Conservation (phyloP, 345 rosid species). For the Syzygium oleosum region DNA sequence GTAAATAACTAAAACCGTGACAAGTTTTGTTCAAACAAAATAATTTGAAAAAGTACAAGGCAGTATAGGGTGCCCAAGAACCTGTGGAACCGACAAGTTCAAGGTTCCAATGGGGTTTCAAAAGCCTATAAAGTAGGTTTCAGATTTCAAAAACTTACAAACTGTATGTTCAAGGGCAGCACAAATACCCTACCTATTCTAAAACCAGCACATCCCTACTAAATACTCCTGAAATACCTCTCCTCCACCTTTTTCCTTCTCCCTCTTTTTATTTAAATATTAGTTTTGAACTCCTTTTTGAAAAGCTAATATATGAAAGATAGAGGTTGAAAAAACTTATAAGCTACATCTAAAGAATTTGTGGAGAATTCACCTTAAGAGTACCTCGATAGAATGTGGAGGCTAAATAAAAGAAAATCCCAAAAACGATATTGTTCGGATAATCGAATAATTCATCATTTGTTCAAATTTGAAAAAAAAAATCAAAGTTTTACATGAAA, state of each 20-base stretch:
- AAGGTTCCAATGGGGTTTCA: background rate
- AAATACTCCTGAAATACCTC: background rate
- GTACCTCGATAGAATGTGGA: background rate
- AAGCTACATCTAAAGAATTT: background rate
- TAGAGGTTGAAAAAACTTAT: too few species aligned
- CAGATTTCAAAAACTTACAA: background rate
- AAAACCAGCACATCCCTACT: fast-evolving
- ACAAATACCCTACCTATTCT: background rate
- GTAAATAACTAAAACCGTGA: background rate
- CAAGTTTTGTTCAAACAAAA: background rate
- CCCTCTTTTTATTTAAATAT: background rate
- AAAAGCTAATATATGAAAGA: too few species aligned
- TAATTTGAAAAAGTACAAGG: background rate
- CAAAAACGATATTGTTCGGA: background rate
- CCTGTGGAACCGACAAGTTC: background rate
- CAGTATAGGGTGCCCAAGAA: background rate
- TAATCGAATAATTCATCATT: background rate
- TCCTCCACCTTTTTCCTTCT: background rate
- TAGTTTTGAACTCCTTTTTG: background rate
- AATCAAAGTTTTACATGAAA: background rate
- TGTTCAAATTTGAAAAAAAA: background rate
- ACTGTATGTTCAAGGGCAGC: background rate
- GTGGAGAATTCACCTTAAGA: background rate
- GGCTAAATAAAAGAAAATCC: background rate
- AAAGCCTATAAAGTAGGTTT: background rate